Evolutionary conservation across 306 rosid species (phyloP), one percentile per base, ranked within the genome.

Genomic region (Canavalia gladiata): DNA sequence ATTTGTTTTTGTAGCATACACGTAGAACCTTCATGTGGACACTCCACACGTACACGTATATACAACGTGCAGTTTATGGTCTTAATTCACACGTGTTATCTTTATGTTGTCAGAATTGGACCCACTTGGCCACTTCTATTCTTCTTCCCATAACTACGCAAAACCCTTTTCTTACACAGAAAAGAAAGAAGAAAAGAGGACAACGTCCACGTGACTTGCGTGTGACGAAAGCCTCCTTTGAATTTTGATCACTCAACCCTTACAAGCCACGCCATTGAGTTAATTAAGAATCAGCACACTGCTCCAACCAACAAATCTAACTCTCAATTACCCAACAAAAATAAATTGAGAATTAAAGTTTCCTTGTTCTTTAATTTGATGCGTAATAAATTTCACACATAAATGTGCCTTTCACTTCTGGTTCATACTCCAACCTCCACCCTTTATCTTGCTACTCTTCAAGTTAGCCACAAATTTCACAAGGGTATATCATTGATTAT

Each of bases 181-280:
- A 34, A 11, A 56, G 9, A 57, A 74, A 1, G 39, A 46, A 43
- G 71, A 41, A 28, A 57, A 58, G 46, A 74, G 51, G 79, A 70
- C 69, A 18, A 18, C 25, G 25, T 18, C 25, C 86, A 75, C 88
- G 86, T 79, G 92, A 76, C 51, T 84, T 71, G 79, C 88, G 88
- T 86, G 85, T 54, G 82, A 72, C 8, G 9, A 42, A 81, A 76
- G 87, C 76, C 54, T 72, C 46, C 33, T 41, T 42, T 43, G 7
- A 72, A 56, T 46, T 42, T 73, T 33, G 41, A 72, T 80, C 28
- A 37, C 71, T 54, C 1, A 50, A 46, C 34, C 18, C 93, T 88
- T 92, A 57, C 77, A 90, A 90, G 86, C 77, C 77, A 90, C 83
- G 90, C 70, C 87, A 86, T 73, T 45, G 2, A 45, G 1, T 35